phyloP scores from a whole-genome alignment of 352 stramenopile genomes.

The Globisporangium recalcitrans region DNA sequence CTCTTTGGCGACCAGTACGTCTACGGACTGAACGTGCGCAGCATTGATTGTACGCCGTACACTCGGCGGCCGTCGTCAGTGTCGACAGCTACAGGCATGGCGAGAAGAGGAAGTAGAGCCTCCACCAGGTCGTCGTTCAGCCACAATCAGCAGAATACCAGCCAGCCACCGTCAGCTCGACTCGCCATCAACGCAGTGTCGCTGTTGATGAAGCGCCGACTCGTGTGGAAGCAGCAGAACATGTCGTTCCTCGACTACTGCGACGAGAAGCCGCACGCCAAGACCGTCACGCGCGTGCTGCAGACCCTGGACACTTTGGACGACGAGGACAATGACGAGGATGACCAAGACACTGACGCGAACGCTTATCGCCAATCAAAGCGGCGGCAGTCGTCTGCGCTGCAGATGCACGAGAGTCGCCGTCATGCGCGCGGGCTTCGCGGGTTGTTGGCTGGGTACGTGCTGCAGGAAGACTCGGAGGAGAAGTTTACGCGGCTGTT shows the following conservation, averaged over 20 bases:
- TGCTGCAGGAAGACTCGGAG: slow-evolving; percentile 49
- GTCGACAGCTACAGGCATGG: background rate
- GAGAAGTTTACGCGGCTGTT: slow-evolving; percentile 61
- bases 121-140: background rate
- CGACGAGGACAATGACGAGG: slow-evolving; percentile 23
- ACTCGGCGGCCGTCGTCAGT: background rate
- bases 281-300: slow-evolving; percentile 57
- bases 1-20: slow-evolving; percentile 63
- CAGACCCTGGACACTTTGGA: slow-evolving; percentile 44
- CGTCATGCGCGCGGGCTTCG: slow-evolving; percentile 19
- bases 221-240: slow-evolving; percentile 44
- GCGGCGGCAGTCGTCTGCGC: slow-evolving; percentile 6
- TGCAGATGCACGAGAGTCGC: slow-evolving; percentile 3
- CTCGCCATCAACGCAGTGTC: slow-evolving; percentile 50
- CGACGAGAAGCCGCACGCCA: slow-evolving; percentile 45
- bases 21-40: slow-evolving; percentile 41
- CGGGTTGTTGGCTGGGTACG: slow-evolving; percentile 48
- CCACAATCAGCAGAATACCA: background rate
- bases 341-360: slow-evolving; percentile 3
- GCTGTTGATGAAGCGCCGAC: slow-evolving; percentile 40
- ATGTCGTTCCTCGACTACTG: slow-evolving; percentile 60
- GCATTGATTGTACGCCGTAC: slow-evolving; percentile 26
- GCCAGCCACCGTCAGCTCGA: slow-evolving; percentile 19
- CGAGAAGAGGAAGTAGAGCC: background rate
- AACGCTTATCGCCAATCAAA: background rate